Percentiles rank a stretch among this genome's conserved stretches.
These are phyloP conservation scores for Porpolomopsis calyptriformis DNA, from an alignment of 768 basidiomycete species.

Conservation along the genomic window DNA sequence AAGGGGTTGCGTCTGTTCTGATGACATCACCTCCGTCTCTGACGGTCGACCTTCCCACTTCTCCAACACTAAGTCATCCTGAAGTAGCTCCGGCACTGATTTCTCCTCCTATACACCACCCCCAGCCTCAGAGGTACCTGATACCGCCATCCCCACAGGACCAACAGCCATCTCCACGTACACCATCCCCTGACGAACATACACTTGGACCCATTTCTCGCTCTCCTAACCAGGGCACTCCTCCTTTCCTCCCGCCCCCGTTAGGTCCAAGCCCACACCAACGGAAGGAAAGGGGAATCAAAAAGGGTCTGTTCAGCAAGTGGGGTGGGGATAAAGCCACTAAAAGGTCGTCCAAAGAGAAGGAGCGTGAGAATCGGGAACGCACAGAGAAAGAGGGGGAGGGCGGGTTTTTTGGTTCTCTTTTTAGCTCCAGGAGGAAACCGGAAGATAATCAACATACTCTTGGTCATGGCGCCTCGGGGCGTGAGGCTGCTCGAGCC, in stretches of 20 bases:
- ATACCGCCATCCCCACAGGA: constrained; percentile 30
- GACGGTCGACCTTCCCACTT: constrained; percentile 9
- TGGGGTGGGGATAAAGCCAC: constrained; percentile 45
- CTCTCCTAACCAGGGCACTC: constrained; percentile 17
- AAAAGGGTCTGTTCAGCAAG: constrained; percentile 44
- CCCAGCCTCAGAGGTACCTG: constrained; percentile 49
- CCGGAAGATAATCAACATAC: constrained; percentile 45
- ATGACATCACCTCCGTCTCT: constrained; percentile 23
- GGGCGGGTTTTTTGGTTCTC: constrained; percentile 82
- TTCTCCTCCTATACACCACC: constrained; percentile 55
- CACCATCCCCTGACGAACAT: constrained; percentile 40
- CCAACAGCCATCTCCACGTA: constrained; percentile 35
- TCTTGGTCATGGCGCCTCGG: constrained; percentile 32
- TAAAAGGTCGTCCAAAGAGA: constrained; percentile 33
- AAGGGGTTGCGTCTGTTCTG: constrained; percentile 19
- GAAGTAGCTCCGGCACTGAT: constrained; percentile 26
- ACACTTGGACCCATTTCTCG: constrained; percentile 20
- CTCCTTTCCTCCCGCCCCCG: constrained; percentile 18
- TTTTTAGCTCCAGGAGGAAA: constrained; percentile 86
- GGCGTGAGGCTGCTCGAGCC: constrained; percentile 79
- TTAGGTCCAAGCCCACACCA: constrained; percentile 27
- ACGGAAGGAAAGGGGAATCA: constrained; percentile 66
- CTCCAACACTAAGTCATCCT: constrained; percentile 10
- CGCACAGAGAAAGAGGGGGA: constrained; percentile 59
- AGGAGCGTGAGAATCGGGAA: constrained; percentile 33